Percentiles rank a stretch among this genome's conserved stretches.
These are phyloP conservation scores for Microsporum canis DNA, from an alignment of 2,329 filamentous ascomycete species.

Conservation along the genomic window DNA sequence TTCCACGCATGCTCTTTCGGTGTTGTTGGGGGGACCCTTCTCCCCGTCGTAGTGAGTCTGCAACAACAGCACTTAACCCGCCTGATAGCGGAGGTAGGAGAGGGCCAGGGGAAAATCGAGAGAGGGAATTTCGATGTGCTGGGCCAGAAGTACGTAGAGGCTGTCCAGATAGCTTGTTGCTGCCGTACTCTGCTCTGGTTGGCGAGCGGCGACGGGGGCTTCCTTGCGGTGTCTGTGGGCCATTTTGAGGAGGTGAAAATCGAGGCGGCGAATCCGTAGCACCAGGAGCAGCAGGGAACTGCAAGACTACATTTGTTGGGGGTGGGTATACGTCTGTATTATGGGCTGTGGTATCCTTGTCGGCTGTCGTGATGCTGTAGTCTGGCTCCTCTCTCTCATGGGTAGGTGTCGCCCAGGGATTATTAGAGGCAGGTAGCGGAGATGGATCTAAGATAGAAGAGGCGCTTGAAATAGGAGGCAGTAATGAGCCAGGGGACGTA, in stretches of 20 bases:
- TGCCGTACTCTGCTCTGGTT: conserved; percentile 15
- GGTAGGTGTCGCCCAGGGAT: conserved; percentile 29
- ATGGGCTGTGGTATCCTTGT: conserved; percentile 18
- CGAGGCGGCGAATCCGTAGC: conserved; percentile 17
- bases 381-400: conserved; percentile 1
- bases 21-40: conserved; percentile 30
- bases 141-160: conserved; percentile 20
- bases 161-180: conserved; percentile 17
- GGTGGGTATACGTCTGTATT: conserved; percentile 12
- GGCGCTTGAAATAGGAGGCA: conserved; percentile 24
- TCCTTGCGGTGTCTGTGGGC: conserved; percentile 13
- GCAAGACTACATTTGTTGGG: conserved; percentile 27
- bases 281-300: conserved; percentile 31
- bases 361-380: not conserved
- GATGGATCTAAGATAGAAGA: conserved; percentile 20
- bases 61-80: conserved; percentile 47
- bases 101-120: conserved; percentile 46
- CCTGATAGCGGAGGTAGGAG: conserved; percentile 50
- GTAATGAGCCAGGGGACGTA: conserved; percentile 23
- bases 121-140: conserved; percentile 39
- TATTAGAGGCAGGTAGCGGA: conserved; percentile 27
- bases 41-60: conserved; percentile 51
- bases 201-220: conserved; percentile 11
- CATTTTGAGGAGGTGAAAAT: conserved; percentile 9
- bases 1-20: not conserved